A percentile compares a stretch with the other conserved stretches of the same genome.
These are phyloP conservation scores for Pichia sp. DNA, from an alignment of 1,139 yeast species.

Conservation along the genomic window DNA sequence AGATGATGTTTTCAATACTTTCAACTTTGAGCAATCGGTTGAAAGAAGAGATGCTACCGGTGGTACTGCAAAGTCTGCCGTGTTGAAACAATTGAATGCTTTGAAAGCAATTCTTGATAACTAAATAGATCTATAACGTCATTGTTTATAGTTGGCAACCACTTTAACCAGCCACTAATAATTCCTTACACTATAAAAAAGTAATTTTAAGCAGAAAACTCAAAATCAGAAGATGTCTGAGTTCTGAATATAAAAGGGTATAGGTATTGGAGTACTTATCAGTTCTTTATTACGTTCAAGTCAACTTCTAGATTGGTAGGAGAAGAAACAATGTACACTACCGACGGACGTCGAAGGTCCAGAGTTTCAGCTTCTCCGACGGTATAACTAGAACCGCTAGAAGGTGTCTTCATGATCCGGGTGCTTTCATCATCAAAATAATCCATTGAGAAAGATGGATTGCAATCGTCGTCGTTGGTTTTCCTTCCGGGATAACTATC, in stretches of 20 bases:
- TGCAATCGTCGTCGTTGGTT: not conserved
- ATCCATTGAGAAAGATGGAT: not conserved
- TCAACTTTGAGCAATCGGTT: slow-evolving; percentile 88
- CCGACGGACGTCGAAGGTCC: slow-evolving; percentile 3
- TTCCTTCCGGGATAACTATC: too few species aligned
- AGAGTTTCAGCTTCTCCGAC: not conserved
- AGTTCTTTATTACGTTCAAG: slow-evolving; percentile 7
- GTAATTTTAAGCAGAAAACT: not conserved
- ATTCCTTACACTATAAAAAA: not conserved
- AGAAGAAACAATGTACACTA: slow-evolving; percentile 6
- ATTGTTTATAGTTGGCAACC: not conserved
- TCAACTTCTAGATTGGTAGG: slow-evolving; percentile 6
- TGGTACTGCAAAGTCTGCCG: slow-evolving; percentile 94
- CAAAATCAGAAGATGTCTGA: too few species aligned
- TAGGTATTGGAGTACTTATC: not conserved
- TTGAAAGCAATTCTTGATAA: slow-evolving; percentile 26
- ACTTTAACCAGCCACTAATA: not conserved
- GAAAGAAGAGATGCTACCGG: slow-evolving; percentile 97
- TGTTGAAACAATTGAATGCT: slow-evolving; percentile 60
- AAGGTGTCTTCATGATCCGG: slow-evolving; percentile 1
- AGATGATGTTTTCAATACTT: slow-evolving; percentile 74
- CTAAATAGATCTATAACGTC: not conserved
- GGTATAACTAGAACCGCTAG: not conserved
- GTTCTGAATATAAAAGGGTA: not conserved
- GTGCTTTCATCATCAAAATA: slow-evolving; percentile 8